These are phyloP conservation scores for Monosporascus ibericus DNA, from an alignment of 2,329 filamentous ascomycete genomes.

Conservation along the genomic window DNA sequence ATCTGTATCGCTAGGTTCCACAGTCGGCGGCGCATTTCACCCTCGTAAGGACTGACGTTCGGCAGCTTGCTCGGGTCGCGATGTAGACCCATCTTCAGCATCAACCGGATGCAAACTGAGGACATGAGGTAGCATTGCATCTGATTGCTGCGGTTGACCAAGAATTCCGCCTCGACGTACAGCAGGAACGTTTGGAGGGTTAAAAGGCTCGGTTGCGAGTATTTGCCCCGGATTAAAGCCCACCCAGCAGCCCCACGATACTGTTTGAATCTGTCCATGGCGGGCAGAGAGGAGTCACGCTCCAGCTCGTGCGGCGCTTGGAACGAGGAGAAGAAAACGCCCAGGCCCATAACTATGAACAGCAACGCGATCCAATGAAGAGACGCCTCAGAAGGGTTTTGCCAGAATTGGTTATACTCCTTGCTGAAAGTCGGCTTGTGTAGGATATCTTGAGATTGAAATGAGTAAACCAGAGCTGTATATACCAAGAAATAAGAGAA, in stretches of 20 bases:
- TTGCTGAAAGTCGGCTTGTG: constrained; percentile 47
- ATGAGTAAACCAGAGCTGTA: constrained; percentile 3
- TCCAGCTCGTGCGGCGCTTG: constrained; percentile 38
- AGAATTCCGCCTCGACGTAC: constrained; percentile 48
- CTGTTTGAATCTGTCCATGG: constrained; percentile 38
- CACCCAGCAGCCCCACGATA: constrained; percentile 46
- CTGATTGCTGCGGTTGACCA: constrained; percentile 44
- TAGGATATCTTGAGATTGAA: constrained; percentile 36
- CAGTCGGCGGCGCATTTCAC: constrained; percentile 47
- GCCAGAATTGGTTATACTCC: constrained; percentile 46
- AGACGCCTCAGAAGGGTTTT: constrained; percentile 31
- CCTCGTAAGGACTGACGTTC: constrained; percentile 44
- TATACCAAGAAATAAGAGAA: constrained; percentile 3
- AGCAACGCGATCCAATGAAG: constrained; percentile 46
- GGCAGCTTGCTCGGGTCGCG: constrained; percentile 48
- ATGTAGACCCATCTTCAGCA: constrained; percentile 54
- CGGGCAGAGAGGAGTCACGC: constrained; percentile 31
- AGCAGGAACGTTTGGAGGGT: constrained; percentile 47
- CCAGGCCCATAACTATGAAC: constrained; percentile 40
- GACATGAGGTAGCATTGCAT: constrained; percentile 49
- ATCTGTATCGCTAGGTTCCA: constrained; percentile 52
- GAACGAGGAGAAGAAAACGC: constrained; percentile 38
- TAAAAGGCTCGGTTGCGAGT: constrained; percentile 40
- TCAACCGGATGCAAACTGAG: constrained; percentile 44
- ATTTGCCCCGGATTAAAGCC: constrained; percentile 45